phyloP scores from a whole-genome alignment of 768 basidiomycete species.

The Pleurotus djamor region DNA sequence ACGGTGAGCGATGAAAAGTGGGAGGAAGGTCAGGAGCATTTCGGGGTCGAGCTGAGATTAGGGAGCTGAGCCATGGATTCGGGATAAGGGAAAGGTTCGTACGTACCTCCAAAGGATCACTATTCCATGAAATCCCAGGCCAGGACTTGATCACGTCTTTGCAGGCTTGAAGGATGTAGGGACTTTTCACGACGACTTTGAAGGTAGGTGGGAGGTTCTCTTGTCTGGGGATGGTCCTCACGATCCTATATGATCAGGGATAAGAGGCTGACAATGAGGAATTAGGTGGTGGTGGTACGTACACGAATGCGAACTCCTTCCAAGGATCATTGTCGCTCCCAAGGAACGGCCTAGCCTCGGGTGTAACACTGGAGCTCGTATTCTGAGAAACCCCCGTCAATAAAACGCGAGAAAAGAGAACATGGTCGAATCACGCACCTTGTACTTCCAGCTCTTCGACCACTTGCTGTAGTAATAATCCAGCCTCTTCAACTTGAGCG shows the following conservation, averaged over 20 bases:
- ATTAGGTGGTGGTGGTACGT: too few species aligned
- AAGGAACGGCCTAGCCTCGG: constrained; percentile 42
- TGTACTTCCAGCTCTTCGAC: constrained; percentile 57
- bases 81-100: not conserved
- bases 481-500: constrained; percentile 57
- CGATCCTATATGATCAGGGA: constrained; percentile 30
- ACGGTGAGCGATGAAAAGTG: constrained; percentile 41
- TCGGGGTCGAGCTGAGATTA: constrained; percentile 49
- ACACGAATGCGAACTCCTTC: constrained; percentile 55
- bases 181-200: constrained; percentile 57
- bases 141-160: constrained; percentile 56
- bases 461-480: constrained; percentile 60
- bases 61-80: not conserved
- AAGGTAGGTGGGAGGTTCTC: constrained; percentile 41
- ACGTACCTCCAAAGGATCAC: constrained; percentile 51
- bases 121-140: constrained; percentile 62
- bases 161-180: constrained; percentile 53
- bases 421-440: not conserved
- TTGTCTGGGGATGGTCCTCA: constrained; percentile 44
- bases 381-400: constrained; percentile 28
- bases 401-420: not conserved
- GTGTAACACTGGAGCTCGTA: constrained; percentile 49
- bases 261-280: too few species aligned
- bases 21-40: constrained; percentile 51
- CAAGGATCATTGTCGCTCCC: constrained; percentile 46